phyloP scores from a whole-genome alignment of 495 filamentous ascomycete genomes.

The Cercophora newfieldiana region DNA sequence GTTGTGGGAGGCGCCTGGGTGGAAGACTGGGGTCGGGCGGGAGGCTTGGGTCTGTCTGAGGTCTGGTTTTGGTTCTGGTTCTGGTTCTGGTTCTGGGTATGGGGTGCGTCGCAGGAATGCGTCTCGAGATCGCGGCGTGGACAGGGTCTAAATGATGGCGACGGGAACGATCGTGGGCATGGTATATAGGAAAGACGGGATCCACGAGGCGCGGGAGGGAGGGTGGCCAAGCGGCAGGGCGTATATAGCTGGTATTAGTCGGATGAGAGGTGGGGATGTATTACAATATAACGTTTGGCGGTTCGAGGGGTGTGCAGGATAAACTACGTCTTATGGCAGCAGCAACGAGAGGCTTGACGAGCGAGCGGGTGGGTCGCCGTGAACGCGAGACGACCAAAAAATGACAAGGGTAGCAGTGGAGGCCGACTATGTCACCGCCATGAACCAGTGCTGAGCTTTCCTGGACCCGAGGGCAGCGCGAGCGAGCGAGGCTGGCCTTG shows the following conservation, averaged over 20 bases:
- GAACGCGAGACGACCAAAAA: conserved; percentile 12
- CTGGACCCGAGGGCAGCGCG: conserved; percentile 15
- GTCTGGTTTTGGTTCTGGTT: not conserved
- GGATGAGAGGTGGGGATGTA: conserved; percentile 24
- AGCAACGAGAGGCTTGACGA: conserved; percentile 18
- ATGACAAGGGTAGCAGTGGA: conserved; percentile 15
- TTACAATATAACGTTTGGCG: conserved; percentile 30
- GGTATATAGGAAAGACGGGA: conserved; percentile 22
- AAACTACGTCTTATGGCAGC: conserved; percentile 24
- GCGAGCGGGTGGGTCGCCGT: conserved; percentile 18
- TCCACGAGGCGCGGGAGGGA: conserved; percentile 3
- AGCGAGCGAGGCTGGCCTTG: conserved; percentile 27
- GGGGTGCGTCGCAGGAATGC: not conserved
- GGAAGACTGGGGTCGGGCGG: not conserved
- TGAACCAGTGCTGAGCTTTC: conserved; percentile 21
- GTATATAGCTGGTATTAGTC: conserved; percentile 19
- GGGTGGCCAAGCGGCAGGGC: conserved; percentile 8
- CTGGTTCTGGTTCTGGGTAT: not conserved
- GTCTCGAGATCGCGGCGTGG: conserved; percentile 11
- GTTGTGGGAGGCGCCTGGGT: not conserved
- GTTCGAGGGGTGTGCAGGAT: conserved; percentile 22
- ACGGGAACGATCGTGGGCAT: conserved; percentile 23
- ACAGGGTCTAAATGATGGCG: conserved; percentile 10
- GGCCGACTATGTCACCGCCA: conserved; percentile 22
- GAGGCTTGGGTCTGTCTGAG: not conserved